A percentile compares a stretch with the other conserved stretches of the same genome.
Evolutionary conservation across 2,329 filamentous ascomycete genomes (phyloP).

Genomic region (Erysiphe pulchra): DNA sequence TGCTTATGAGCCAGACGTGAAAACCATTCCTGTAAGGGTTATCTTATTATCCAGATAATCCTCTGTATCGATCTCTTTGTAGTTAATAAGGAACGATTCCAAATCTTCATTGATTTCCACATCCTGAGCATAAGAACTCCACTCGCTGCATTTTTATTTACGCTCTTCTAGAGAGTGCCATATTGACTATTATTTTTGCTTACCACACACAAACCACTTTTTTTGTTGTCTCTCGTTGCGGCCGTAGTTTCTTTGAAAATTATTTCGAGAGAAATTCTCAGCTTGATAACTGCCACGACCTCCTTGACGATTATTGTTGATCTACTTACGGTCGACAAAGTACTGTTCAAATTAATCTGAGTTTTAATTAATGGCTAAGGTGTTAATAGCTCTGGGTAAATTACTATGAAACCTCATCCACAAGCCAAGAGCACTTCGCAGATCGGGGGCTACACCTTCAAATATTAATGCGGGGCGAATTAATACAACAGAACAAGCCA

Average conservation of each 20-base stretch:
- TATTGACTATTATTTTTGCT: neutral
- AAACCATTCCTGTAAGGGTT: neutral
- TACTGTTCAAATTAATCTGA: neutral
- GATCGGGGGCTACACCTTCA: neutral
- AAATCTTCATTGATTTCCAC: neutral
- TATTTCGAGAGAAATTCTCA: neutral
- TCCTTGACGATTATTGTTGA: neutral
- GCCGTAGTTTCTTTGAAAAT: neutral
- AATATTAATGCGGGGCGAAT: neutral
- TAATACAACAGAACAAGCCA: neutral
- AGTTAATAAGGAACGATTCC: neutral
- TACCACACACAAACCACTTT: neutral
- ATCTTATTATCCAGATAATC: neutral
- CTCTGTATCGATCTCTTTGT: neutral
- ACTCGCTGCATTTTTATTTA: neutral
- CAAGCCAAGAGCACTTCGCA: neutral
- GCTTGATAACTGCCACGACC: neutral
- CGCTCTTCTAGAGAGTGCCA: neutral
- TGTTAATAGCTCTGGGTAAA: neutral
- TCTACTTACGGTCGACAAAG: neutral
- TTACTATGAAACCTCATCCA: neutral
- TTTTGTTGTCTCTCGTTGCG: neutral
- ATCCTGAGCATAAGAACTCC: neutral
- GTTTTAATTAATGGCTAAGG: neutral
- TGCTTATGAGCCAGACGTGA: neutral